Evolutionary conservation across 176 grass and related monocot genomes (phyloP).

Genomic region (Olyra latifolia): DNA sequence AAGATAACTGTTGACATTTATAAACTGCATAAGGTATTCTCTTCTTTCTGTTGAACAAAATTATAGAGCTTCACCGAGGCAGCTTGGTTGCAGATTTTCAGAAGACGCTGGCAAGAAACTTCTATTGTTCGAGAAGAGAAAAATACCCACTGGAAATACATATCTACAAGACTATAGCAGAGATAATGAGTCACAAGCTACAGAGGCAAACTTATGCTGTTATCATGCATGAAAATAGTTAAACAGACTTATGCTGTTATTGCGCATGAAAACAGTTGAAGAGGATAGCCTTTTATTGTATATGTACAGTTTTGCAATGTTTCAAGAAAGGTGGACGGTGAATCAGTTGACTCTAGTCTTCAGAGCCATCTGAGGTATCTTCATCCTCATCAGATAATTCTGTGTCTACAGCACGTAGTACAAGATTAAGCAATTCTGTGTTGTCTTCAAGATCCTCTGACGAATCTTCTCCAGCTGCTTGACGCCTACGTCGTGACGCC

Average conservation of each 20-base stretch:
- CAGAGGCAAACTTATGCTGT: neutral
- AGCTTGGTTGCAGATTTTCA: neutral
- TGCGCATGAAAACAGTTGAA: neutral
- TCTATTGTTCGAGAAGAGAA: neutral
- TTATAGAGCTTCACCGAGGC: neutral
- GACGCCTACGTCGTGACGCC: conserved; percentile 35
- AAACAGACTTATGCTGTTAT: neutral
- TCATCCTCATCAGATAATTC: conserved; percentile 59
- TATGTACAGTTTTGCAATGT: conserved; percentile 40
- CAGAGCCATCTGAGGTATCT: conserved; percentile 54
- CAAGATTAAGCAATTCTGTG: conserved; percentile 52
- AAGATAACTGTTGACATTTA: neutral
- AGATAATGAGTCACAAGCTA: conserved; percentile 10
- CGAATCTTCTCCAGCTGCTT: conserved; percentile 30
- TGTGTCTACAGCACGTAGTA: conserved; percentile 46
- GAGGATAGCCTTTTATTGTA: conserved; percentile 9
- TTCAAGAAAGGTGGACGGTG: conserved; percentile 3
- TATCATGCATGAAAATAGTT: conserved; percentile 20
- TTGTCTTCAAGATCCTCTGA: conserved; percentile 35
- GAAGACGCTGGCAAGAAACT: neutral
- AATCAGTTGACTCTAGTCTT: conserved; percentile 49
- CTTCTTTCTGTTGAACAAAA: conserved; percentile 9
- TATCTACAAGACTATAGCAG: neutral
- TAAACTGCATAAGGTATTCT: neutral
- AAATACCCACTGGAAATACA: neutral